Conservation (phyloP, 2,329 filamentous ascomycete genomes). For the Fusarium sterilihyphosum region DNA sequence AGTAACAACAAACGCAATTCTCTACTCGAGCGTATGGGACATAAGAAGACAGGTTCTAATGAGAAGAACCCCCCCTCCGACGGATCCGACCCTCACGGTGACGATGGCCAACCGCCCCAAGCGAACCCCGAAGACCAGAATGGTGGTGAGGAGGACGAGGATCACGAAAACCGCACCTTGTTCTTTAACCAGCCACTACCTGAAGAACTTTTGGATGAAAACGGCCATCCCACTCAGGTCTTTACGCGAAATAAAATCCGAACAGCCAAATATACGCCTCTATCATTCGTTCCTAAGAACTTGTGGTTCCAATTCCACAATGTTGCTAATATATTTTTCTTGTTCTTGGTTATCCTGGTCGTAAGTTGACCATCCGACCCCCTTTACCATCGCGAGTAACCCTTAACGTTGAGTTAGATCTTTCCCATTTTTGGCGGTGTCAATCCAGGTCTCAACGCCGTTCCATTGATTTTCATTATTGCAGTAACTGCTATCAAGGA, state of each 20-base stretch:
- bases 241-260: slow-evolving; percentile 96
- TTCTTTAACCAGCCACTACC: slow-evolving; percentile 91
- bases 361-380: slow-evolving; percentile 66
- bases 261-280: slow-evolving; percentile 94
- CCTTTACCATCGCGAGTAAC: slow-evolving; percentile 5
- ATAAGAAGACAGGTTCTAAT: slow-evolving; percentile 66
- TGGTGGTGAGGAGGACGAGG: slow-evolving; percentile 52
- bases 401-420: slow-evolving; percentile 67
- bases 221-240: slow-evolving; percentile 75
- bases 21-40: slow-evolving; percentile 80
- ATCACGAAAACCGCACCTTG: slow-evolving; percentile 65
- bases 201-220: slow-evolving; percentile 77
- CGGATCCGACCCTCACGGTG: slow-evolving; percentile 40
- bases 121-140: slow-evolving; percentile 47
- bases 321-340: slow-evolving; percentile 97
- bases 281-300: slow-evolving; percentile 97
- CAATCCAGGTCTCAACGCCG: slow-evolving; percentile 89
- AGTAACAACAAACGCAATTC: slow-evolving; percentile 83
- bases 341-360: slow-evolving; percentile 92
- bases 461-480: slow-evolving; percentile 93
- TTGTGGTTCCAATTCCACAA: slow-evolving; percentile 98
- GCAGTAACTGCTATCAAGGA: slow-evolving; percentile 91
- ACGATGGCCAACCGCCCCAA: slow-evolving; percentile 41
- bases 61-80: slow-evolving; percentile 73
- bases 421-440: slow-evolving; percentile 95